phyloP scores from a whole-genome alignment of 192 early-diverging fungal species.

The Endogone sp. region DNA sequence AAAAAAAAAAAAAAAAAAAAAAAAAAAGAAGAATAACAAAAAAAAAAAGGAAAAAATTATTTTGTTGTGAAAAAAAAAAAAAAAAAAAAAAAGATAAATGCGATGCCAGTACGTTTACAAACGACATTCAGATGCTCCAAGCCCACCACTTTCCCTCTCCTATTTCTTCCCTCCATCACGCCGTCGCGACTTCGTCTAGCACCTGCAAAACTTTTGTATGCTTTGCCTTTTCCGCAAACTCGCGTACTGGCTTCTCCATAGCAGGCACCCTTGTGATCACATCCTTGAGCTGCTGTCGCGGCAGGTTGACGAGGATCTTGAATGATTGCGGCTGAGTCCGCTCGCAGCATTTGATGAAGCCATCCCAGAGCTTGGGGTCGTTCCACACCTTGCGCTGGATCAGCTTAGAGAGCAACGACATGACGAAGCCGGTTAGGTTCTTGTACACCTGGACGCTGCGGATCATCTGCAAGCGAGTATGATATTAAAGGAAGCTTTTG shows the following conservation, averaged over 20 bases:
- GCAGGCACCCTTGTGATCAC: constrained; percentile 13
- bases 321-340: constrained; percentile 16
- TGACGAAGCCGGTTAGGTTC: constrained; percentile 54
- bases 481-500: background rate
- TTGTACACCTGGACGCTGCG: constrained; percentile 62
- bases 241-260: constrained; percentile 8
- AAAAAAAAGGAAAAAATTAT: too few relatives aligned
- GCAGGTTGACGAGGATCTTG: constrained; percentile 11
- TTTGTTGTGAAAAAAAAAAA: too few relatives aligned
- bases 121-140: too few relatives aligned
- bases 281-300: constrained; percentile 14
- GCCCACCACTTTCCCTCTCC: background rate
- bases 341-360: constrained; percentile 58
- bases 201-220: background rate
- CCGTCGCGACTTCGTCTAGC: background rate
- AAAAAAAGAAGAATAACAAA: too few relatives aligned
- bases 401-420: constrained; percentile 52
- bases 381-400: constrained; percentile 68
- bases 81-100: too few relatives aligned
- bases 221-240: constrained; percentile 12
- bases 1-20: too few relatives aligned
- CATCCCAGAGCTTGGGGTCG: constrained; percentile 66
- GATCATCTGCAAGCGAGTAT: constrained; percentile 28
- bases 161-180: background rate
- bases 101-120: too few relatives aligned